Evolutionary conservation across 2,329 filamentous ascomycete genomes (phyloP), one percentile per base, ranked within the genome.

Genomic region (Graphilbum ipis-grandicollis): DNA sequence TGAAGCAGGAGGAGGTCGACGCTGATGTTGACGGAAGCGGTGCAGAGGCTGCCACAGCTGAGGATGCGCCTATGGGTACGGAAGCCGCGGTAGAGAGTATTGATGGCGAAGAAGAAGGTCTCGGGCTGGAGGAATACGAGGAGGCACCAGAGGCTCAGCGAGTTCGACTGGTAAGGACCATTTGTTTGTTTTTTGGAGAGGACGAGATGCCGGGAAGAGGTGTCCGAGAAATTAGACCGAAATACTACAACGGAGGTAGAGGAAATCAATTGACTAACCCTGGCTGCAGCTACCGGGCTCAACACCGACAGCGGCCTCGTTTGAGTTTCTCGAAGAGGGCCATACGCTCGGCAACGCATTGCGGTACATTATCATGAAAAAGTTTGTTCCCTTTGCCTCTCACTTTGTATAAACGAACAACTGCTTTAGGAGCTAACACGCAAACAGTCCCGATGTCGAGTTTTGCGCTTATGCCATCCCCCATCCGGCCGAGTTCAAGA

Each of bases 391-490:
- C 10, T 19, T 19, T 18, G 18, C 23, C 18, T 18, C 22, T 19
- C 13, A 14, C 10, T 29, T n/a, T 31, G 21, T 10, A 23, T 19
- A 5, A 3, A 5, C 8, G 8, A 4, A 18, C 15, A 7, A 9
- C 19, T 13, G 6, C 12, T 21, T 21, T 33, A n/a, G 13, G 31
- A 33, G 18, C 18, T 22, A 21, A 33, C 31, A 5, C 15, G 17
- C 10, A 7, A 8, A 18, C 45, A 96, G 88, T 56, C 88, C 90
- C 22, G 75, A 90, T 44, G 90, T 98, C 41, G 90, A 98, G 56
- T 94, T 98, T 60, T 96, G 90, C 58, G 90, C 88, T 42, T 98
- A 98, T 58, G 83, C 88, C 8, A 96, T 98, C 43, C 90, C 90
- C 22, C 90, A 98, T 59, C 90, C 90, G 35, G 93, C 86, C 29